Conservation (phyloP, 257 asterid species). For the Nicotiana attenuata region DNA sequence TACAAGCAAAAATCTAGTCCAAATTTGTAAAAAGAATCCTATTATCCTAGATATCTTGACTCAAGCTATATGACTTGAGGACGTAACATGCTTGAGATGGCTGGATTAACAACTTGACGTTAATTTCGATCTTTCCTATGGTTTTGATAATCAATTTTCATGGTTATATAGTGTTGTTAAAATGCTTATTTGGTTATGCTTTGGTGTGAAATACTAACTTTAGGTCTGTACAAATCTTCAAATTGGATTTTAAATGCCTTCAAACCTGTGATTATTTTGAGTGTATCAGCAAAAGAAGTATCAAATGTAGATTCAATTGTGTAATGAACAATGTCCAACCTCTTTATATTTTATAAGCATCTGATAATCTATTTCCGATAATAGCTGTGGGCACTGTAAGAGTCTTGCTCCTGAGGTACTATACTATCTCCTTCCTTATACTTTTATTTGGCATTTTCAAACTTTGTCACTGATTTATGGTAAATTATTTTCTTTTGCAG, state of each 20-base stretch:
- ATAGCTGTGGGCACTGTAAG: constrained; percentile 97
- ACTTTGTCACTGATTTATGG: neutral
- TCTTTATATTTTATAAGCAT: neutral
- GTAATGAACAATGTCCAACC: neutral
- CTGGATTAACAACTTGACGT: neutral
- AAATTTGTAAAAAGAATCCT: neutral
- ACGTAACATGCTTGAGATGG: neutral
- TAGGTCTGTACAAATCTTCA: neutral
- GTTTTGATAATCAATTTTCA: neutral
- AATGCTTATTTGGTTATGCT: neutral
- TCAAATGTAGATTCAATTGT: neutral
- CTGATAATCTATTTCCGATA: neutral
- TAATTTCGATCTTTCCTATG: neutral
- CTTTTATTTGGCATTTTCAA: neutral
- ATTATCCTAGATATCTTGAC: neutral
- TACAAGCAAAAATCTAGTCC: neutral
- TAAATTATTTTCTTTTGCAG: constrained; percentile 22
- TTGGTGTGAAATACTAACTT: neutral
- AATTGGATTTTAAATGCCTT: neutral
- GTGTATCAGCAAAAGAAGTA: neutral
- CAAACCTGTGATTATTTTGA: neutral
- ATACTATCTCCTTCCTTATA: neutral
- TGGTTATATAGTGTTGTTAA: neutral
- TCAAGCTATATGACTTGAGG: neutral
- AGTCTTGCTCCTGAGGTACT: constrained; percentile 92